Evolutionary conservation across 805 yeast species (phyloP), one percentile per base, ranked within the genome.

Genomic region (Ogataea sp.): DNA sequence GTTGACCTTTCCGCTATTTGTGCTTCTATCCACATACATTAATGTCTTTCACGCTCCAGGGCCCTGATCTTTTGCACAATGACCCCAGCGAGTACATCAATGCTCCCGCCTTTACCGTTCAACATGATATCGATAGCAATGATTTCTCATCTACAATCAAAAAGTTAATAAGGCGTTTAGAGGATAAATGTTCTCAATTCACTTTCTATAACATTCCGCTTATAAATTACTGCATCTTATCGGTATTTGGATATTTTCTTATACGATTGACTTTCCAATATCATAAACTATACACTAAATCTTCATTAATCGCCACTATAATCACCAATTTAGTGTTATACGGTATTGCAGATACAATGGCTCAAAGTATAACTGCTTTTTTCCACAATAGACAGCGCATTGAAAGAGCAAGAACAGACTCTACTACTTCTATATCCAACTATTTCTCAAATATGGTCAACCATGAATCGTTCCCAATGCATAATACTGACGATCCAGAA

Each of bases 261-360:
- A 49, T 70, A 39, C 71, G 70, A 40, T 63, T 80, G 37, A 73
- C 85, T 7, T 67, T 75, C 23, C 67, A 69, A 38, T 83, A 82
- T 52, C 77, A 77, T 38, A 65, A 63, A 8, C 52, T 81, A 40
- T 88, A 88, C 56, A 71, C 73, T 43, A 68, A 63, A 41, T 75
- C 78, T 36, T 79, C 93, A 2, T 59, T 87, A 24, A 56, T 81
- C n/a, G 86, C 96, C 14, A 84, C 88, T 28, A 73, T 86, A 42
- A 74, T 80, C 20, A 81, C 96, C 1, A 90, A 90, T 53, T 61
- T 84, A 23, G 78, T 89, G 4, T 65, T 90, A 5, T 85, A 79
- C 56, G 96, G 96, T 0, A 78, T 87, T n/a, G 88, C 97, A 0
- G 97, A 90, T 56, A 76, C 89, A 0, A 55, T 89, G 45, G 97